Conservation (phyloP, 2,329 filamentous ascomycete genomes). For the Paraconiothyrium brasiliense region DNA sequence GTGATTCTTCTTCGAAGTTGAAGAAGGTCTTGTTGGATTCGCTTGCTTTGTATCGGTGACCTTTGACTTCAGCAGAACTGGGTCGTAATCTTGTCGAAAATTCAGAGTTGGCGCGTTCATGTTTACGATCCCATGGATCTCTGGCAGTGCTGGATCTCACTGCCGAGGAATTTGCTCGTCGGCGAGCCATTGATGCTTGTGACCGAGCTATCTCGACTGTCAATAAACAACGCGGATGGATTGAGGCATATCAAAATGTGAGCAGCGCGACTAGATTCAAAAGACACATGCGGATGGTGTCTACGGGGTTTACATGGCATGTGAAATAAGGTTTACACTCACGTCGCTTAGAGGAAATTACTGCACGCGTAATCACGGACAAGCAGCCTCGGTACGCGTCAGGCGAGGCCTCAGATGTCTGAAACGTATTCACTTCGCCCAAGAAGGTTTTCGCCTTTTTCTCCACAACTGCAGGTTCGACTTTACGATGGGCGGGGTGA, state of each 20-base stretch:
- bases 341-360: constrained; percentile 76
- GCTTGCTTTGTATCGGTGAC: constrained; percentile 48
- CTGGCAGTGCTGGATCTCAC: constrained; percentile 52
- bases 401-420: constrained; percentile 74
- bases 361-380: constrained; percentile 75
- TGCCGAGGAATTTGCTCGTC: constrained; percentile 57
- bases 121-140: constrained; percentile 49
- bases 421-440: constrained; percentile 73
- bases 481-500: constrained; percentile 72
- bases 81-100: constrained; percentile 50
- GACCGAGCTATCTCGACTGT: constrained; percentile 37
- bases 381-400: constrained; percentile 80
- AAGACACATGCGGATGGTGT: neutral
- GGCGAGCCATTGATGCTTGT: constrained; percentile 50
- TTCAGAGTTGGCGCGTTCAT: constrained; percentile 60
- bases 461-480: constrained; percentile 75
- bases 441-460: constrained; percentile 69
- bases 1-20: constrained; percentile 76
- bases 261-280: neutral
- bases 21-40: constrained; percentile 67
- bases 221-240: constrained; percentile 21
- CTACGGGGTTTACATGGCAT: neutral
- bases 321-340: constrained; percentile 50
- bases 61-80: constrained; percentile 40
- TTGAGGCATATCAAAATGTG: neutral